Percentiles rank a stretch among this genome's conserved stretches.
Evolutionary conservation across 1,284 basidiomycete species (phyloP).

Genomic region (Trametes hirsuta): DNA sequence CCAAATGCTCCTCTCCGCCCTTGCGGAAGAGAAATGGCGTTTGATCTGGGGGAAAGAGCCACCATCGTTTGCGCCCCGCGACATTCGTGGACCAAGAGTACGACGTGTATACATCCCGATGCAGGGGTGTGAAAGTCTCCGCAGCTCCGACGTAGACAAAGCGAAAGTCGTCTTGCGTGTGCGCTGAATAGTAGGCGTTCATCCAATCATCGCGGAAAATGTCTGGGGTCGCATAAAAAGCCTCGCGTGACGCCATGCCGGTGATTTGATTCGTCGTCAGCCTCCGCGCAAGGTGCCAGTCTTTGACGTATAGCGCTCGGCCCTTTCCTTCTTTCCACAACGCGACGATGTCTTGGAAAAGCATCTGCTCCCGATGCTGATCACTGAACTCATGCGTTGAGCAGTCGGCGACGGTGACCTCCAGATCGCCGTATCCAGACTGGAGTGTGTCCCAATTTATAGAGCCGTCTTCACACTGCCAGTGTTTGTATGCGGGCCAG

Average conservation of each 20-base stretch:
- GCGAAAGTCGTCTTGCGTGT: conserved; percentile 37
- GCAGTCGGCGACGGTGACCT: conserved; percentile 35
- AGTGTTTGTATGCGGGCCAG: conserved; percentile 26
- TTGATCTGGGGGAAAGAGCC: conserved; percentile 36
- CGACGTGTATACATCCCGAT: conserved; percentile 38
- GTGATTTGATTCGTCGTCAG: background rate
- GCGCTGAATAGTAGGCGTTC: conserved; percentile 36
- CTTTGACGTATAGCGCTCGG: conserved; percentile 35
- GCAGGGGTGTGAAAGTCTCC: conserved; percentile 36
- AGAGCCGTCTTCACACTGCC: background rate
- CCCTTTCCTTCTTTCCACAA: conserved; percentile 29
- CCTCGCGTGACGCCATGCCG: background rate
- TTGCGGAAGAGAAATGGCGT: conserved; percentile 31
- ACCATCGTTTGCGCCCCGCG: conserved; percentile 38
- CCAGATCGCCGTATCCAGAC: conserved; percentile 24
- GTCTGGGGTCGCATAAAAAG: conserved; percentile 34
- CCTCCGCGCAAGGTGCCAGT: conserved; percentile 35
- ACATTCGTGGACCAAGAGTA: conserved; percentile 40
- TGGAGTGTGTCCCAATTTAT: conserved; percentile 32
- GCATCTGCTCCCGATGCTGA: conserved; percentile 28
- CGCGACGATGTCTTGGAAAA: conserved; percentile 30
- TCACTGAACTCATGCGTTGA: conserved; percentile 34
- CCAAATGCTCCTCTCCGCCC: conserved; percentile 24
- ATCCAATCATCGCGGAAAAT: conserved; percentile 40
- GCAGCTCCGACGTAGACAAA: conserved; percentile 37